Percentiles rank a stretch among this genome's conserved stretches.
Conservation (phyloP, 768 basidiomycete genomes). For the Cyclocybe aegerita region DNA sequence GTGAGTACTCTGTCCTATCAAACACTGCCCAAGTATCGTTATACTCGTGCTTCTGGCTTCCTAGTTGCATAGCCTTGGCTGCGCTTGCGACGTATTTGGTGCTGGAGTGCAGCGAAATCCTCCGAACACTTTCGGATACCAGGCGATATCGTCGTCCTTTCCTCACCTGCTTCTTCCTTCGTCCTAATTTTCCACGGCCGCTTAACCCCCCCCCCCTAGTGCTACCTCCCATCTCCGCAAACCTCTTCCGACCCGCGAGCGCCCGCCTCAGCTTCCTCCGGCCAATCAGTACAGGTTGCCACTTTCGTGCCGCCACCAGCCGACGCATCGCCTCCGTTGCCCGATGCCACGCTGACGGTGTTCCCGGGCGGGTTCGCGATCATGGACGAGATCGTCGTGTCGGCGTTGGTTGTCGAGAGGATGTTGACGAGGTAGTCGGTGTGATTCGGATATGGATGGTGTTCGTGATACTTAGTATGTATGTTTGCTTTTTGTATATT, state of each 20-base stretch:
- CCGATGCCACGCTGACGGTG: constrained; percentile 42
- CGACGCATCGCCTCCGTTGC: constrained; percentile 46
- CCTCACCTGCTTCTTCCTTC: background rate
- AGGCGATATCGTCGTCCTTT: background rate
- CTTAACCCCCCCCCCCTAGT: constrained; percentile 1
- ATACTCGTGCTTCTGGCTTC: no score
- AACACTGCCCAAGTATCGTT: no score
- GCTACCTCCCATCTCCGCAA: constrained; percentile 3
- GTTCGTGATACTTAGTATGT: background rate
- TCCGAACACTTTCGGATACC: no score
- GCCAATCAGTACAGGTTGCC: constrained; percentile 33
- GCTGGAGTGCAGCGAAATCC: no score
- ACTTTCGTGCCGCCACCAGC: constrained; percentile 47
- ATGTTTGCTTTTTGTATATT: background rate
- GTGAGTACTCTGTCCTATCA: constrained; percentile 22
- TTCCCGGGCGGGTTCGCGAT: constrained; percentile 43
- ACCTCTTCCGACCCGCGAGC: background rate
- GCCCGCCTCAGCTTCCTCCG: constrained; percentile 15
- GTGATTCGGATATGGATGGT: background rate
- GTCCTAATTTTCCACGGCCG: background rate
- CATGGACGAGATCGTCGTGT: constrained; percentile 46
- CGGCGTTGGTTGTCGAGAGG: constrained; percentile 41
- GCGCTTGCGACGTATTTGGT: no score
- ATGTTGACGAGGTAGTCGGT: constrained; percentile 27
- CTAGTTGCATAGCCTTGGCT: no score